Evolutionary conservation across 345 rosid species (phyloP).

Genomic region (Reutealis trisperma): DNA sequence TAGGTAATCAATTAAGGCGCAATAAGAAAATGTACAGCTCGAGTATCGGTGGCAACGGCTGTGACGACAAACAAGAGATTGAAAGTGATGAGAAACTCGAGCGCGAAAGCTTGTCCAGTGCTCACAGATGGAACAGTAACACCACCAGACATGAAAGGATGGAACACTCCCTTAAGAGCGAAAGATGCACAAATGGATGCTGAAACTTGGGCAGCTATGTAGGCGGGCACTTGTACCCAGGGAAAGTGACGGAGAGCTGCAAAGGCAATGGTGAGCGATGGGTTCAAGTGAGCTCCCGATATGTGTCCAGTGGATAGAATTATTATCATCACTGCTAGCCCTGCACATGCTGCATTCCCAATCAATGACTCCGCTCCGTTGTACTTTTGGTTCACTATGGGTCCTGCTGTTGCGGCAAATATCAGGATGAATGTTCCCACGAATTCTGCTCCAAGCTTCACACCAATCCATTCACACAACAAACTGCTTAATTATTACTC

Average conservation of each 20-base stretch:
- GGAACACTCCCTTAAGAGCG: constrained; percentile 81
- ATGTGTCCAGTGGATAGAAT: constrained; percentile 93
- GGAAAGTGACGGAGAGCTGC: constrained; percentile 93
- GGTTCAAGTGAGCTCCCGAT: constrained; percentile 96
- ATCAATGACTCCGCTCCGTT: constrained; percentile 68
- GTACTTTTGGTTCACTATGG: constrained; percentile 91
- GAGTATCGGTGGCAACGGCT: constrained; percentile 96
- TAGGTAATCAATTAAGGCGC: not conserved
- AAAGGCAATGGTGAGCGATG: constrained; percentile 85
- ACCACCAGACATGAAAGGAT: constrained; percentile 92
- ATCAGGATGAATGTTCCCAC: constrained; percentile 94
- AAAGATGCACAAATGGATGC: constrained; percentile 94
- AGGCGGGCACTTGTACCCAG: constrained; percentile 90
- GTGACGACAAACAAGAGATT: constrained; percentile 90
- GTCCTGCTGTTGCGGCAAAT: constrained; percentile 89
- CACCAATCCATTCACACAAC: not conserved
- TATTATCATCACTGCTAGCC: constrained; percentile 91
- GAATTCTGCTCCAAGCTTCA: constrained; percentile 93
- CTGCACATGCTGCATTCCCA: constrained; percentile 90
- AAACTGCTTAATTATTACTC: not conserved
- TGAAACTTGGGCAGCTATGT: constrained; percentile 81
- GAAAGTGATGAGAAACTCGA: constrained; percentile 90
- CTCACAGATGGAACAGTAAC: constrained; percentile 90
- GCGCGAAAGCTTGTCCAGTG: constrained; percentile 83
- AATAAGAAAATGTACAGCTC: constrained; percentile 58